Evolutionary conservation across 148 eudicot species (phyloP).

Genomic region (Vaccinium darrowii): DNA sequence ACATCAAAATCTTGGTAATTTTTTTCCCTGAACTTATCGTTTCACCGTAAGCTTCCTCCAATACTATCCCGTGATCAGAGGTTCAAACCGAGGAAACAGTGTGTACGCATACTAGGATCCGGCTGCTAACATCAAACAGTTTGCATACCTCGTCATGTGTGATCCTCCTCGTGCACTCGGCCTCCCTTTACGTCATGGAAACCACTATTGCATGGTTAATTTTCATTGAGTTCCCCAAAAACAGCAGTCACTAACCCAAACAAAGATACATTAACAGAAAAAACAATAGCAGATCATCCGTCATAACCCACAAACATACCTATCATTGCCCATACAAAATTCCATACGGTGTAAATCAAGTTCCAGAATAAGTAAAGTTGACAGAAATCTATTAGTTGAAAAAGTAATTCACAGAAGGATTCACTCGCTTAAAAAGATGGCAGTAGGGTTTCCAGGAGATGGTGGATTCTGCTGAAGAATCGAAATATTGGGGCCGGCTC

Average conservation of each 20-base stretch:
- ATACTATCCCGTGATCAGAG: too few species aligned
- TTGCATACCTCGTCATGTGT: neutral
- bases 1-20: too few species aligned
- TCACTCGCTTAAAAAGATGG: conserved; percentile 51
- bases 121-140: neutral
- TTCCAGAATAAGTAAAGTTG: neutral
- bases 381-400: neutral
- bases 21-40: too few species aligned
- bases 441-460: conserved; percentile 87
- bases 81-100: neutral
- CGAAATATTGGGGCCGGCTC: conserved; percentile 49
- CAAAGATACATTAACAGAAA: neutral
- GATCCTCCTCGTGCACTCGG: neutral
- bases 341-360: neutral
- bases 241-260: neutral
- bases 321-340: neutral
- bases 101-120: neutral
- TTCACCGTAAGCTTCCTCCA: too few species aligned
- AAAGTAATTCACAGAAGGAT: neutral
- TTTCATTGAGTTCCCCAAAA: neutral
- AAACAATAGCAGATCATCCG: neutral
- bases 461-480: conserved; percentile 71
- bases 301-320: neutral
- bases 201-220: neutral
- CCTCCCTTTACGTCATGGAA: neutral